phyloP scores from a whole-genome alignment of 345 rosid genomes.

The Atalantia buxifolia region DNA sequence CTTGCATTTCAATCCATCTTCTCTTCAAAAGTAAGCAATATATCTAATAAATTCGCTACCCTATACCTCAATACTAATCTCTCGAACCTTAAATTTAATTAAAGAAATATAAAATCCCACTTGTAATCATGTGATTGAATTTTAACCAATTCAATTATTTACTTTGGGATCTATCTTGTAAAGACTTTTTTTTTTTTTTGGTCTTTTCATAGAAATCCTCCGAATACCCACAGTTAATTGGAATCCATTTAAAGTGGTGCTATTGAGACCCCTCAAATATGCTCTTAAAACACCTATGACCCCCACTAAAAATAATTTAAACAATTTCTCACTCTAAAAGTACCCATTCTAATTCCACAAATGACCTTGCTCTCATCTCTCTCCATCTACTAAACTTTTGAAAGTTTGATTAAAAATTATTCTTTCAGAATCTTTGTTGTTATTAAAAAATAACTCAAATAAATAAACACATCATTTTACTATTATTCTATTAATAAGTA shows the following conservation, averaged over 20 bases:
- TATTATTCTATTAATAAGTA: too few relatives aligned
- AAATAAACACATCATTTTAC: too few relatives aligned
- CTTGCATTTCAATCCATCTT: slow-evolving; percentile 36
- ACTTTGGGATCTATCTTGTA: not conserved
- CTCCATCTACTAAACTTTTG: too few relatives aligned
- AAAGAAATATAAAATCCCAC: not conserved
- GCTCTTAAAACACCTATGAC: too few relatives aligned
- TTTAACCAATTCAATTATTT: not conserved
- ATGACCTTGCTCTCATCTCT: too few relatives aligned
- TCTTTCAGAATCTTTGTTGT: too few relatives aligned
- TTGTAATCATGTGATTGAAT: not conserved
- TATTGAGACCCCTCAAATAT: too few relatives aligned
- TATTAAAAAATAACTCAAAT: too few relatives aligned
- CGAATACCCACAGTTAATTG: not conserved
- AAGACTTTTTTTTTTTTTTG: not conserved
- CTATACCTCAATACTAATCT: not conserved
- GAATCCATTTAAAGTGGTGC: not conserved
- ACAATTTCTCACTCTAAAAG: too few relatives aligned
- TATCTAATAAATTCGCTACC: not conserved
- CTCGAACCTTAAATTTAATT: not conserved
- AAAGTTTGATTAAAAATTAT: too few relatives aligned
- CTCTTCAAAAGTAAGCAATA: slow-evolving; percentile 28
- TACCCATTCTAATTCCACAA: too few relatives aligned
- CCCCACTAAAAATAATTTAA: too few relatives aligned
- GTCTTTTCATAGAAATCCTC: not conserved